Base-by-base conservation (phyloP, 2,329 filamentous ascomycete species). In the Xylariaceae sp. region DNA sequence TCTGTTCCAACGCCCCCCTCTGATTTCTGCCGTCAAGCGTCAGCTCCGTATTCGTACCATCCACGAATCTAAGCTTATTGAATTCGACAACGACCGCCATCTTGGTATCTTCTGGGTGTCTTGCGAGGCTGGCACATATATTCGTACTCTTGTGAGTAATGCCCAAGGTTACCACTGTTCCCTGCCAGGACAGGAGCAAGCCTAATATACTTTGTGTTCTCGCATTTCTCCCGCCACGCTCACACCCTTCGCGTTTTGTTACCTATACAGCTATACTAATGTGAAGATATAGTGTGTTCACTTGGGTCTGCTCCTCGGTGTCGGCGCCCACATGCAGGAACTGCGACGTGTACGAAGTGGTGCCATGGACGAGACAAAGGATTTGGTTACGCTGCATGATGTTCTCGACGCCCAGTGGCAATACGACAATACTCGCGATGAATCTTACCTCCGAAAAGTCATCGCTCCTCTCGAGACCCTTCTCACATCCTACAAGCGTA, bases 21-120 rank as follows among this genome's bases (percentile, higher is more conserved):
- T 99, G 71, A 99, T 99, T 69, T 97, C 92, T 27, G 94, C 94
- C 66, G 94, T 99, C 71, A 99, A 99, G 86, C 86, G 94, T 65
- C 92, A 97, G 77, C 83, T 99, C 55, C 91, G 94, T 81, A 95
- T 99, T 73, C 86, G 94, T 74, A 96, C 92, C 56, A 96, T 99
- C 63, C 88, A 97, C 77, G 90, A 97, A 75, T 95, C 87, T 82
- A 95, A 95, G 77, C 80, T 97, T 48, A 83, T 90, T 68, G 94
- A 99, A 77, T 99, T 97, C 68, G 94, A 99, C 77, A 97, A 99
- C 68, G 92, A 97, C 66, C 86, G 94, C 64, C 91, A 97, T 71
- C 82, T 99, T 35, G 94, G 89, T 71, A 92, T 97, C 49, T 99
- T 99, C 82, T 97, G 94, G 92, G 94, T 97, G 62, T 95, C 90